Conservation (phyloP, 2,329 filamentous ascomycete species). For the Alternaria sp. region DNA sequence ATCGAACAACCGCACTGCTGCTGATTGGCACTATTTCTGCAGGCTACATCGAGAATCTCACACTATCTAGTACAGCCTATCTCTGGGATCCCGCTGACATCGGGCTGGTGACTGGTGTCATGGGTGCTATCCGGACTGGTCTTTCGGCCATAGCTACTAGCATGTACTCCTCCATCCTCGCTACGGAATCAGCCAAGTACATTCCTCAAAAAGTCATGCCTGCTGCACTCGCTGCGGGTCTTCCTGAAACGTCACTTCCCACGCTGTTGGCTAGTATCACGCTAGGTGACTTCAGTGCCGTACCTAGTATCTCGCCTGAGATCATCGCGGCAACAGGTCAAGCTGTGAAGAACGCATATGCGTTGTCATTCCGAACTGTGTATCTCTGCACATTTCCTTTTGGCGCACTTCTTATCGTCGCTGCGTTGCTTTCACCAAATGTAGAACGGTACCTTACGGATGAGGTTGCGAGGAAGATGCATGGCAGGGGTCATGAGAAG, state of each 20-base stretch:
- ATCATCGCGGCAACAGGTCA: slow-evolving; percentile 44
- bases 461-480: slow-evolving; percentile 58
- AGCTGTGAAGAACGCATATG: slow-evolving; percentile 55
- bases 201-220: slow-evolving; percentile 40
- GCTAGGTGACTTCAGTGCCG: slow-evolving; percentile 32
- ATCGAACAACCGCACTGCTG: slow-evolving; percentile 32
- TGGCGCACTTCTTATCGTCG: slow-evolving; percentile 48
- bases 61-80: slow-evolving; percentile 37
- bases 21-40: slow-evolving; percentile 40
- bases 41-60: slow-evolving; percentile 46
- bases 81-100: slow-evolving; percentile 47
- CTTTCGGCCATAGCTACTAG: slow-evolving; percentile 37
- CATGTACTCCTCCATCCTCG: slow-evolving; percentile 46
- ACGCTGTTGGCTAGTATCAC: slow-evolving; percentile 38
- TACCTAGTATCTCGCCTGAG: slow-evolving; percentile 38
- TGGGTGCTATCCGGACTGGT: slow-evolving; percentile 43
- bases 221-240: slow-evolving; percentile 36
- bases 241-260: slow-evolving; percentile 33
- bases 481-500: slow-evolving; percentile 33
- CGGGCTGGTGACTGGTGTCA: slow-evolving; percentile 43
- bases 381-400: slow-evolving; percentile 55
- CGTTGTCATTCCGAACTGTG: slow-evolving; percentile 56
- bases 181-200: slow-evolving; percentile 39
- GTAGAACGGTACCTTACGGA: slow-evolving; percentile 56
- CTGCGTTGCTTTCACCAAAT: slow-evolving; percentile 54